Base-by-base conservation (phyloP, 306 rosid species). In the Clitoria ternatea region DNA sequence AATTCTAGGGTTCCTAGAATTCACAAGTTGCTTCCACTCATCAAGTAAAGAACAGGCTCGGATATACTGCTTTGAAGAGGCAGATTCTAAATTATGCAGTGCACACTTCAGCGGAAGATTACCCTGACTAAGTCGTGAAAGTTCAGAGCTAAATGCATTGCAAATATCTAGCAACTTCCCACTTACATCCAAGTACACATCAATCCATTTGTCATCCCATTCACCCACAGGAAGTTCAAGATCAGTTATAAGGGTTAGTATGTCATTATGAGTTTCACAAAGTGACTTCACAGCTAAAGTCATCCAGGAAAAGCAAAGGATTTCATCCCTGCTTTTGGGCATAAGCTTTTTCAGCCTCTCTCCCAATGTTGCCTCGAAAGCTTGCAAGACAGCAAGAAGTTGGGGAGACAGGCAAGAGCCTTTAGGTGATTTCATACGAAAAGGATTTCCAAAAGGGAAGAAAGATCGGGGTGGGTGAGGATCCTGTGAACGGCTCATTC, bases 121-220 rank as follows among this genome's bases (percentile, higher is more conserved):
- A 1, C 91, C 92, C 60, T 85, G 96, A 62, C 66, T 87, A 80
- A 89, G 74, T 23, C 89, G 84, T n/a, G 96, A 88, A 76, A 89
- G 81, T 85, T 88, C 96, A 6, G 89, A 89, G 81, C 83, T 89
- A 77, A 89, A 89, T 47, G 80, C 82, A 70, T 71, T 89, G 81
- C 98, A 86, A 47, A 92, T 66, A 66, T 92, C 98, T 4, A 92
- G 89, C 72, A 92, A 78, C 71, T 89, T 89, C 35, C 83, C 78
- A 75, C 91, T 92, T 75, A 89, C 69, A 77, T 88, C 96, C 73
- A 92, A 74, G 85, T 92, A 92, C 37, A 83, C 87, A 45, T 92
- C 95, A 76, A 86, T 72, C 98, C 98, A 92, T 64, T 90, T 84
- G 82, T 89, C 95, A 52, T 88, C 92, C 98, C 98, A 92, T 35